Evolutionary conservation across 2,329 filamentous ascomycete species (phyloP), one percentile per base, ranked within the genome.

Genomic region (Ilyonectria destructans): DNA sequence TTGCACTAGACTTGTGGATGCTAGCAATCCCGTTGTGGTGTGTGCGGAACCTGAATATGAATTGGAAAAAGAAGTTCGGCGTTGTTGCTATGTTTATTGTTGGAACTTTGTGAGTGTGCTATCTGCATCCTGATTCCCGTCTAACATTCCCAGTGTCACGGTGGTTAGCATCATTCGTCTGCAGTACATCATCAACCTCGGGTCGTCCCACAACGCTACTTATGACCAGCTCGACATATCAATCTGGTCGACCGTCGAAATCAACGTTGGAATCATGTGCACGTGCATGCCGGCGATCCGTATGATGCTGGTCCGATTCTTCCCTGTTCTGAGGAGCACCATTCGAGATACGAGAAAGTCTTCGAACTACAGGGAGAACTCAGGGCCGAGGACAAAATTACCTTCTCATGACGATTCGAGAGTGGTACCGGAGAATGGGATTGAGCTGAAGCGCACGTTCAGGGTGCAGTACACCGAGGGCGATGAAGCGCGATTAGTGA

Each of bases 11-110:
- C 65, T 12, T 85, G 0, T 79, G 80, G 70, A 83, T 86, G 68
- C 77, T 86, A 54, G 78, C 75, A 0, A 69, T 85, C 0, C 83
- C 84, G 0, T 71, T 85, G 26, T 80, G 79, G 43, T 79, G 81
- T 26, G 67, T 86, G 0, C 67, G 76, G 5, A 71, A 70, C 0
- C 73, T 86, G 17, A 74, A 76, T 1, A 68, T 80, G 2, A 78
- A 79, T 12, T 80, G 77, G 71, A 81, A 80, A 71, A 84, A 84
- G 74, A 86, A 85, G 72, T 62, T 83, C n/a, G 80, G 80, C 4
- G 78, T 85, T 1, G 72, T 76, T 1, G 68, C 82, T 26, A 85
- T 86, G 81, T 85, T 86, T 58, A 75, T 79, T 7, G 78, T 85
- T 2, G 84, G 85, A 52, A 77, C 80, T 1, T 81, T 82, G 79